These are phyloP conservation scores for Pichia pseudocactophila DNA, from an alignment of 805 yeast genomes.

Conservation along the genomic window DNA sequence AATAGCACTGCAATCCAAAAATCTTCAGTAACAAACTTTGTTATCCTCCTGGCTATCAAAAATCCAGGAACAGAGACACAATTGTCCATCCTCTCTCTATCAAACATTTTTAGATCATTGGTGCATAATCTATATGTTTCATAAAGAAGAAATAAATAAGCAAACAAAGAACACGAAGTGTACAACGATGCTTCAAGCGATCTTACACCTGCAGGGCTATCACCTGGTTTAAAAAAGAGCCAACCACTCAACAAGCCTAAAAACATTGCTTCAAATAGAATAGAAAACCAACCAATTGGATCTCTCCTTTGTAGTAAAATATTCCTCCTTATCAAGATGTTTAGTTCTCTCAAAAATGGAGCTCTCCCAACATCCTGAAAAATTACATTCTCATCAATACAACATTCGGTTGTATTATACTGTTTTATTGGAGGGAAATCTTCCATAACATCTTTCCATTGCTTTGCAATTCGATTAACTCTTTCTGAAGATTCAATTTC, in stretches of 20 bases:
- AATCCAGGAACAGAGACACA: slow-evolving; percentile 62
- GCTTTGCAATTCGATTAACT: slow-evolving; percentile 26
- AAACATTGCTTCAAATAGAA: slow-evolving; percentile 34
- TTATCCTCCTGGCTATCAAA: slow-evolving; percentile 53
- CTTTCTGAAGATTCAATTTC: slow-evolving; percentile 29
- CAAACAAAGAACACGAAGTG: slow-evolving; percentile 43
- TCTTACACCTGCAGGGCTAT: slow-evolving; percentile 54
- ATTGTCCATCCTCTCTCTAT: slow-evolving; percentile 64
- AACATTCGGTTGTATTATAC: not conserved
- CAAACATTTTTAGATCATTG: slow-evolving; percentile 45
- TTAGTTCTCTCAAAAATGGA: slow-evolving; percentile 34
- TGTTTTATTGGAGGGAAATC: not conserved
- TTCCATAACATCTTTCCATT: slow-evolving; percentile 30
- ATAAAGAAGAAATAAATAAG: slow-evolving; percentile 46
- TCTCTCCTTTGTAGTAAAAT: slow-evolving; percentile 42
- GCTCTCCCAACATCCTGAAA: slow-evolving; percentile 28
- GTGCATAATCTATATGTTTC: slow-evolving; percentile 52
- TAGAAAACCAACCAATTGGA: slow-evolving; percentile 37
- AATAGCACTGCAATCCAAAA: slow-evolving; percentile 51
- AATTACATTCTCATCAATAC: slow-evolving; percentile 1
- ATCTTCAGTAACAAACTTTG: slow-evolving; percentile 63
- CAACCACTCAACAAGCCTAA: slow-evolving; percentile 65
- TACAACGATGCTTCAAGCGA: slow-evolving; percentile 47
- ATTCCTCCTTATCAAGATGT: slow-evolving; percentile 37
- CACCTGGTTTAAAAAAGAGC: slow-evolving; percentile 61